Conservation (phyloP, 257 asterid species). For the Jacaranda mimosifolia region DNA sequence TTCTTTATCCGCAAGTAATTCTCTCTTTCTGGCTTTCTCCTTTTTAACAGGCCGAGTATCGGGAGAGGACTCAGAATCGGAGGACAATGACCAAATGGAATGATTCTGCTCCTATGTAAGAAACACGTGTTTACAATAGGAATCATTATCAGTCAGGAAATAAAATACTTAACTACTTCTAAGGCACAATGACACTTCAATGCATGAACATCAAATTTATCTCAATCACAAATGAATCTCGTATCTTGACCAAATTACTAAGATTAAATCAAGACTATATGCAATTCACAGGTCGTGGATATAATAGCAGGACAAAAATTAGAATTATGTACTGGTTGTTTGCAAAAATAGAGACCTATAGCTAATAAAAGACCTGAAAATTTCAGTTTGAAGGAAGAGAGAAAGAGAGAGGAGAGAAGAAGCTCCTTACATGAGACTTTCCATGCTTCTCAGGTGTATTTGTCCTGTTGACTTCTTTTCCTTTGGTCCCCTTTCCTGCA, state of each 20-base stretch:
- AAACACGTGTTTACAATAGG: conserved; percentile 35
- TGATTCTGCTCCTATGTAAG: conserved; percentile 54
- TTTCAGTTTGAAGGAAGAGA: too few species aligned
- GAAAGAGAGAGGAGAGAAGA: too few species aligned
- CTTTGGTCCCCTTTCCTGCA: conserved; percentile 55
- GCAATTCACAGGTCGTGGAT: neutral
- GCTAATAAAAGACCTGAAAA: conserved; percentile 11
- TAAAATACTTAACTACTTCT: conserved; percentile 8
- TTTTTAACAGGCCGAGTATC: conserved; percentile 48
- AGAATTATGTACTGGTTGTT: neutral
- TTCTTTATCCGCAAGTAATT: conserved; percentile 34
- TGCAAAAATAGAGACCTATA: neutral
- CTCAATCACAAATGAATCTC: neutral
- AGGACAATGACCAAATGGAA: conserved; percentile 68
- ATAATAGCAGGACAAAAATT: neutral
- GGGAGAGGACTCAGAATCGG: conserved; percentile 73
- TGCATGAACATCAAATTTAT: neutral
- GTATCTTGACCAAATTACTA: neutral
- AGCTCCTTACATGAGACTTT: conserved; percentile 53
- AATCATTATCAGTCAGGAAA: conserved; percentile 23
- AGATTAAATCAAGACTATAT: neutral
- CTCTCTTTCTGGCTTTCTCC: conserved; percentile 38
- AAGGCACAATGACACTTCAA: neutral
- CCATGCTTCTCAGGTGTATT: conserved; percentile 41
- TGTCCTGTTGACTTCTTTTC: conserved; percentile 30